Evolutionary conservation across 2,329 filamentous ascomycete species (phyloP).

Genomic region (Penicillium freii): DNA sequence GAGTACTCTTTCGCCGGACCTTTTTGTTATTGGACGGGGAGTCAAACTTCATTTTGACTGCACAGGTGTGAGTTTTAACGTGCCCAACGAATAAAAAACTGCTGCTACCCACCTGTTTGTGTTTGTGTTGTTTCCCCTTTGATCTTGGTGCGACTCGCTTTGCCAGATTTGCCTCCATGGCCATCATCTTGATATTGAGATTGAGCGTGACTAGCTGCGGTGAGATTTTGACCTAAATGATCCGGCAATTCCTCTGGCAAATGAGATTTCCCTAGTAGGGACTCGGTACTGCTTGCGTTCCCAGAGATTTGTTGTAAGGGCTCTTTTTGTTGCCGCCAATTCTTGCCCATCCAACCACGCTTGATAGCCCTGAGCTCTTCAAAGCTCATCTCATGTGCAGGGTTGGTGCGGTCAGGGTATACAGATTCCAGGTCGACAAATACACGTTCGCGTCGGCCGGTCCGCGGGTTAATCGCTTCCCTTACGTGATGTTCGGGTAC

Average conservation of each 20-base stretch:
- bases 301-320: slow-evolving; percentile 58
- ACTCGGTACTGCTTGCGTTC: slow-evolving; percentile 30
- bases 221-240: slow-evolving; percentile 35
- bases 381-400: slow-evolving; percentile 77
- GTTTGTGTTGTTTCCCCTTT: slow-evolving; percentile 66
- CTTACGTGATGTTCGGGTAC: slow-evolving; percentile 72
- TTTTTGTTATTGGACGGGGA: slow-evolving; percentile 82
- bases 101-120: slow-evolving; percentile 70
- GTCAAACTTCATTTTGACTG: slow-evolving; percentile 89
- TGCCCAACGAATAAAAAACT: slow-evolving; percentile 3
- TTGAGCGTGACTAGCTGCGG: slow-evolving; percentile 24
- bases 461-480: slow-evolving; percentile 77
- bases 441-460: slow-evolving; percentile 78
- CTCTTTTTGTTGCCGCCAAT: slow-evolving; percentile 50
- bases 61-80: slow-evolving; percentile 29
- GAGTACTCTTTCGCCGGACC: slow-evolving; percentile 70
- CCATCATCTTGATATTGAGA: slow-evolving; percentile 21
- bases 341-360: slow-evolving; percentile 62
- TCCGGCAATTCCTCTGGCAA: slow-evolving; percentile 27
- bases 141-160: slow-evolving; percentile 72
- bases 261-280: slow-evolving; percentile 14
- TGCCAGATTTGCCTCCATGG: slow-evolving; percentile 37
- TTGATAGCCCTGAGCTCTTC: slow-evolving; percentile 83
- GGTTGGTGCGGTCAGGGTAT: slow-evolving; percentile 73
- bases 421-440: slow-evolving; percentile 82